Base-by-base conservation (phyloP, 352 stramenopile genomes). In the Phytophthora palmivora region DNA sequence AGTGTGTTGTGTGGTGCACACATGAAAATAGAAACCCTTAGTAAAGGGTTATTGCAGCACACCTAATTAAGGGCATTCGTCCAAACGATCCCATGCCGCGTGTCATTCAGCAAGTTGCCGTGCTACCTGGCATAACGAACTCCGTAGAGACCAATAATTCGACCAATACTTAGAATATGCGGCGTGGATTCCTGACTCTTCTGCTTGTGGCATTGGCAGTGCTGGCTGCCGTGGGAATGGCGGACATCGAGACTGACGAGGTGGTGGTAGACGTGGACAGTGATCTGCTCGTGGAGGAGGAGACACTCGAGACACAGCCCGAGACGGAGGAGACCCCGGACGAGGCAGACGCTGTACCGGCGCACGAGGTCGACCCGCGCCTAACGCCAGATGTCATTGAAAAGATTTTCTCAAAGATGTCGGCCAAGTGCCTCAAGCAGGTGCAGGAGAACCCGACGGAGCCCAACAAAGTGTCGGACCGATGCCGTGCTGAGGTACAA, bases 361-460 rank as follows among this genome's bases (percentile, higher is more conserved):
- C 43, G 36, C 45, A 67, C 7, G 58, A 76, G 41, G 44, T 82
- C 19, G 66, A 84, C 55, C 79, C 81, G 33, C 61, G 73, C 12
- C 61, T 92, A 50, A 83, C 84, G 4, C 65, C 72, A 5, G 81
- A 93, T 28, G 76, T 64, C 24, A 88, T 93, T 30, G 81, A 78
- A 42, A 79, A 72, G 50, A 79, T 95, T 42, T 83, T 93, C 51
- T 72, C 78, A 45, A 92, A 92, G 70, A 63, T 93, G 24, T 89
- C 84, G 51, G 76, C 74, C 64, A 82, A 86, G 49, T 95, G 86
- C 65, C 72, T 81, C 33, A 78, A 84, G 65, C 72, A 95, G 58
- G 74, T 93, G 49, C 70, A 89, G 49, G 81, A 74, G 30, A 93
- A 92, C 69, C 77, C 83, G 24, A 70, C 56, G 14, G 82, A 93